Evolutionary conservation across 1,139 yeast species (phyloP), one percentile per base, ranked within the genome.

Genomic region (Blastobotrys buckinghamii): DNA sequence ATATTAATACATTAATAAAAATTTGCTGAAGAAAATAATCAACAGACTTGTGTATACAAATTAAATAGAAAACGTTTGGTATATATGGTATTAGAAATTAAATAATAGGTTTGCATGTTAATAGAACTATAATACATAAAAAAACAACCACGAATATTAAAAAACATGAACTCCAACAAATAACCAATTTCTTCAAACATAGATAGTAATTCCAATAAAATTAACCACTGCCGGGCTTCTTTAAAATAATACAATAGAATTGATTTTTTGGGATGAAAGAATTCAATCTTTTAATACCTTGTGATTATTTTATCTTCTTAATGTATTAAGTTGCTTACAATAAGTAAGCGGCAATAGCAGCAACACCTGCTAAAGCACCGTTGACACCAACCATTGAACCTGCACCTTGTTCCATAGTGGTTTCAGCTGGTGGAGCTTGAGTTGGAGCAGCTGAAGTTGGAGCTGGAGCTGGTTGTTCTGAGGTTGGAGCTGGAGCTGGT

Each of bases 381-480:
- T 19, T 19, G 4, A 22, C 10, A 4, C 13, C 3, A n/a, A 37
- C 13, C 17, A 26, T 20, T 20, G 27, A 19, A 37, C 27, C 40
- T 6, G 27, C 40, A 37, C 40, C 40, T 37, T 37, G 40, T n/a
- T 19, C 24, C 27, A 37, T 37, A 9, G 38, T 34, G 38, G 38
- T 34, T 19, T 34, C 38, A 34, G 38, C 38, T 37, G 38, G 26
- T 39, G 42, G 42, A 39, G 42, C 42, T 39, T 9, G 42, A 29
- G 44, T 24, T 27, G 44, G 36, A 16, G 24, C 8, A 15, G 53
- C 27, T 13, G 52, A 19, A 16, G 54, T 40, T 10, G 38, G 20
- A 4, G 3, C 38, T 39, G 55, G 43, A 30, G 59, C 30, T 44
- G 49, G 36, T 29, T 40, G 49, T 43, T 55, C 47, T n/a, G n/a